A percentile compares a stretch with the other conserved stretches of the same genome.
phyloP scores from a whole-genome alignment of 371 early-diverging fungal genomes.

The Synchytrium microbalum region DNA sequence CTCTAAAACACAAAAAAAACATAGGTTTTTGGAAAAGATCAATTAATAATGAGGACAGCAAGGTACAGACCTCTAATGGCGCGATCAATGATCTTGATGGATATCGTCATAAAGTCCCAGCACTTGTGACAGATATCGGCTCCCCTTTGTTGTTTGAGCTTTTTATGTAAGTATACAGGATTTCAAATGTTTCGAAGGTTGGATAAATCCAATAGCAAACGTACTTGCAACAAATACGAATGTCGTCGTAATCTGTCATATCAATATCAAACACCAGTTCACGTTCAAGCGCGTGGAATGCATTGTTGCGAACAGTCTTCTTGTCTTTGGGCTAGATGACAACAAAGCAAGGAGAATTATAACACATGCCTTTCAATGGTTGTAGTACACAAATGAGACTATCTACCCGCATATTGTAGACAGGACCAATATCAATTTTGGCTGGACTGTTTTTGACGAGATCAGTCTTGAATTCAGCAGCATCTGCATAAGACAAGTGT shows the following conservation, averaged over 20 bases:
- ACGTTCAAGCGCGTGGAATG: slow-evolving; percentile 70
- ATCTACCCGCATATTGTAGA: slow-evolving; percentile 70
- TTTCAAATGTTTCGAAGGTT: too few relatives aligned
- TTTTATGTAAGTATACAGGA: too few relatives aligned
- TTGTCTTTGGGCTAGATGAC: slow-evolving; percentile 65
- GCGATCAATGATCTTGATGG: slow-evolving; percentile 78
- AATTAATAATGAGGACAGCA: not conserved
- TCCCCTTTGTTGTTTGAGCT: slow-evolving; percentile 39
- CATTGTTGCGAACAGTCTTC: slow-evolving; percentile 59
- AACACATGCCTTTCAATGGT: slow-evolving; percentile 1
- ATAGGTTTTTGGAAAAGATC: not conserved
- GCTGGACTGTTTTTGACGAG: slow-evolving; percentile 64
- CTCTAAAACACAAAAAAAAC: slow-evolving; percentile 34
- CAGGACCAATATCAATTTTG: slow-evolving; percentile 98
- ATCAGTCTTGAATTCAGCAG: slow-evolving; percentile 68
- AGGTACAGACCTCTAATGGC: slow-evolving; percentile 48
- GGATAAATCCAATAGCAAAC: too few relatives aligned
- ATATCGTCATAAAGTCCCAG: slow-evolving; percentile 89
- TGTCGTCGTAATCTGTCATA: slow-evolving; percentile 98
- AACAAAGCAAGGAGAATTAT: not conserved
- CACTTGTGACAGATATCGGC: slow-evolving; percentile 86
- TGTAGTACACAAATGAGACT: not conserved
- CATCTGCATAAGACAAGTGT: slow-evolving; percentile 72
- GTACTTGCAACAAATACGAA: slow-evolving; percentile 88
- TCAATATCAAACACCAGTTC: slow-evolving; percentile 99